phyloP scores from a whole-genome alignment of 805 yeast species.

The Henningerozyma blattae region DNA sequence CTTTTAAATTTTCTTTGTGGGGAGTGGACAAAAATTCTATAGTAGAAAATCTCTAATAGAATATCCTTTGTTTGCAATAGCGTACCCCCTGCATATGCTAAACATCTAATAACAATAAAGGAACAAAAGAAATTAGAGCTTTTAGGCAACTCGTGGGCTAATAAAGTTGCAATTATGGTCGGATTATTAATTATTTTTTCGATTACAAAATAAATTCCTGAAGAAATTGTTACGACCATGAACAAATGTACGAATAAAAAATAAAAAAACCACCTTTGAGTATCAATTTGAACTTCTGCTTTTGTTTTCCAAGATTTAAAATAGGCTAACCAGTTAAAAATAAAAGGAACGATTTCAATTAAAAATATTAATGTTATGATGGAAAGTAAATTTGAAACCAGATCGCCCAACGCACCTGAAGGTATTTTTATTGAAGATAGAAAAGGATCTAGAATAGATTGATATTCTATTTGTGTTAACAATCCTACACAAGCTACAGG shows the following conservation, averaged over 20 bases:
- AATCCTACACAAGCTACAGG: slow-evolving; percentile 78
- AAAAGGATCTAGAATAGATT: slow-evolving; percentile 49
- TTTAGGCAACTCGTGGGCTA: slow-evolving; percentile 73
- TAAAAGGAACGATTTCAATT: slow-evolving; percentile 47
- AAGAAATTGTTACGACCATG: slow-evolving; percentile 72
- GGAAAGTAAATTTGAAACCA: slow-evolving; percentile 54
- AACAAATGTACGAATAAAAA: slow-evolving; percentile 77
- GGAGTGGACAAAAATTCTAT: slow-evolving; percentile 35
- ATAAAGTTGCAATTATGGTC: slow-evolving; percentile 52
- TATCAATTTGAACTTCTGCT: slow-evolving; percentile 51
- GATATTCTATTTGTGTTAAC: slow-evolving; percentile 58
- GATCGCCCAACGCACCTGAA: slow-evolving; percentile 41
- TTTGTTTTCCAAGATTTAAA: slow-evolving; percentile 52
- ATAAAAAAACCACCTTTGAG: slow-evolving; percentile 67
- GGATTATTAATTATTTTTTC: slow-evolving; percentile 58
- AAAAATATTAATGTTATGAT: slow-evolving; percentile 51
- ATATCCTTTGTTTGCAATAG: slow-evolving; percentile 50
- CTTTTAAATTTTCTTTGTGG: slow-evolving; percentile 47
- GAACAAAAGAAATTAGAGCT: slow-evolving; percentile 81
- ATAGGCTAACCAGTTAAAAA: slow-evolving; percentile 42
- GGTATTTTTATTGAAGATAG: slow-evolving; percentile 36
- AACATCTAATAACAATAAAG: slow-evolving; percentile 60
- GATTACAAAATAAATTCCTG: slow-evolving; percentile 56
- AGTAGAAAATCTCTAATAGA: slow-evolving; percentile 25
- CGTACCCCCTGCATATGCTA: slow-evolving; percentile 63